A percentile compares a stretch with the other conserved stretches of the same genome.
Evolutionary conservation across 1,284 basidiomycete genomes (phyloP).

Genomic region (Tremellales sp.): DNA sequence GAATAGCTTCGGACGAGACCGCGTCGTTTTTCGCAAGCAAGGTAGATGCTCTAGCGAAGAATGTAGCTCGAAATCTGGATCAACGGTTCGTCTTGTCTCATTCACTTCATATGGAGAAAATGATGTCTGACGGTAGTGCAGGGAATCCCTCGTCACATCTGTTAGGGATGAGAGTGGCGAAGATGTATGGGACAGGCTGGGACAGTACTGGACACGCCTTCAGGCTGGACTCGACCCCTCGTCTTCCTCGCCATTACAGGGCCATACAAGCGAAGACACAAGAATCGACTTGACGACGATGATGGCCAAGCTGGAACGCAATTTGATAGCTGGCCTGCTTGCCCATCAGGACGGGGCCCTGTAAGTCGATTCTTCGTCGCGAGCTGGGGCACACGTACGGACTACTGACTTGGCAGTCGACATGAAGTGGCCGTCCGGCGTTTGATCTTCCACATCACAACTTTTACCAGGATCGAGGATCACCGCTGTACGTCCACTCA

Average conservation of each 20-base stretch:
- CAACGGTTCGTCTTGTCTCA: conserved; percentile 27
- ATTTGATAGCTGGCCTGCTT: conserved; percentile 36
- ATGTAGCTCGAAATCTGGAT: conserved; percentile 27
- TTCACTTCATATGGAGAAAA: background rate
- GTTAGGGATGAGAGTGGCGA: conserved; percentile 2
- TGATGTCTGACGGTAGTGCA: background rate
- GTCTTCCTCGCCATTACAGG: background rate
- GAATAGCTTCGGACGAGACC: conserved; percentile 11
- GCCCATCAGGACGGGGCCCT: conserved; percentile 22
- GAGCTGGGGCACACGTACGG: background rate
- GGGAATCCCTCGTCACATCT: background rate
- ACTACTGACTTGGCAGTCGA: conserved; percentile 3
- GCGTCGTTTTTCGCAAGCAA: conserved; percentile 11
- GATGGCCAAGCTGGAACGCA: conserved; percentile 37
- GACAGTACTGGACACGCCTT: conserved; percentile 13
- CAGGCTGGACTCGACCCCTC: conserved; percentile 15
- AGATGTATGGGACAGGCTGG: conserved; percentile 11
- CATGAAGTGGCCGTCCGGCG: conserved; percentile 29
- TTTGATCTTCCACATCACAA: conserved; percentile 38
- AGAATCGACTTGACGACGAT: conserved; percentile 22
- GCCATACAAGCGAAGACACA: conserved; percentile 24
- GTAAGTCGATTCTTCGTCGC: conserved; percentile 18
- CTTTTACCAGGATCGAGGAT: conserved; percentile 40
- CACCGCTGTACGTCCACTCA: conserved; percentile 24
- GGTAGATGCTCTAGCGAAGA: conserved; percentile 20